Base-by-base conservation (phyloP, 2,329 filamentous ascomycete genomes). In the Fusarium subtropicale region DNA sequence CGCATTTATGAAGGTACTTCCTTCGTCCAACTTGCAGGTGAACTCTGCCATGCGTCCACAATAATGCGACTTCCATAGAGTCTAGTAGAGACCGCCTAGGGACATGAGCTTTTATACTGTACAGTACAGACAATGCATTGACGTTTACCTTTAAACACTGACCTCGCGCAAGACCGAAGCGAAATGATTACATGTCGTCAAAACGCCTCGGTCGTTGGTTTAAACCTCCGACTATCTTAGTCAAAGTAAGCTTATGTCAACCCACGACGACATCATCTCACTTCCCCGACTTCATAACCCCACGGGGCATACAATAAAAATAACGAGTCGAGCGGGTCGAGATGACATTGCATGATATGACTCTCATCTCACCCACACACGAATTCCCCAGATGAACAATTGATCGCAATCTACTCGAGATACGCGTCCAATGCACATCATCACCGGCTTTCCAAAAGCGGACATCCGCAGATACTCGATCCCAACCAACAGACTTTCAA, bases 231-330 rank as follows among this genome's bases (percentile, higher is more conserved):
- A 5, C 3, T 39, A 28, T 36, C 13, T 28, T 16, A 5, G 7
- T 30, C n/a, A 41, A 52, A 52, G 48, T 52, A 52, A 52, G 48
- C 48, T 52, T 52, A 41, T 41, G 22, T 15, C 24, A 16, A 20
- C 48, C 48, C 48, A 39, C 24, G 48, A 51, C 36, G 26, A 7
- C 33, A 51, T 51, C 48, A 28, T 24, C n/a, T 15, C 33, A 39
- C 28, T 20, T 51, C 33, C 24, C 33, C 31, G 2, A 15, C 31
- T 28, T 10, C 16, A 28, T 51, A 28, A 20, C 48, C 48, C 48
- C 48, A 52, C n/a, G 48, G 48, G 48, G 48, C 24, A 41, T 18
- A 12, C 10, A 24, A 6, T 16, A 20, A 15, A 10, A 18, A 15
- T 5, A 26, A 41, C 41, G 9, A 3, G 24, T n/a, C 41, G 11